Percentiles rank a stretch among this genome's conserved stretches.
Conservation (phyloP, 1,139 yeast genomes). For the Lodderomyces parapsilosis region DNA sequence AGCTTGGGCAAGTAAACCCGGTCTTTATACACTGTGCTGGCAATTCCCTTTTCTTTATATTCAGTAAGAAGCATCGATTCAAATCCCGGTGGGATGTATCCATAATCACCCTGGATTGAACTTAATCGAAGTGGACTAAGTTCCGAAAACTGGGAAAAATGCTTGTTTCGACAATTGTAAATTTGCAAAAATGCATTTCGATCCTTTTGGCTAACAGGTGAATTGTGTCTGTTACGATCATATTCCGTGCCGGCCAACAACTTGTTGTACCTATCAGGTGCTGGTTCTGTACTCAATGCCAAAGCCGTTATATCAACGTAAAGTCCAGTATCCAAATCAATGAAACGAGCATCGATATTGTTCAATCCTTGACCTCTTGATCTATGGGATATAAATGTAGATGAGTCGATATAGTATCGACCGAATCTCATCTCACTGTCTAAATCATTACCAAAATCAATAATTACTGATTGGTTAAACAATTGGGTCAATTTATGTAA, state of each 20-base stretch:
- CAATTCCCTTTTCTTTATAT: conserved; percentile 26
- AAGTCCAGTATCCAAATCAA: conserved; percentile 73
- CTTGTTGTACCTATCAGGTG: conserved; percentile 29
- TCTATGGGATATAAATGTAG: conserved; percentile 35
- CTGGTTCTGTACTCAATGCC: conserved; percentile 35
- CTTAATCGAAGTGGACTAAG: conserved; percentile 32
- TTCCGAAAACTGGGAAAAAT: conserved; percentile 33
- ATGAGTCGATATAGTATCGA: conserved; percentile 42
- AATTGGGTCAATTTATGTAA: conserved; percentile 38
- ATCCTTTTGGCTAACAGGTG: conserved; percentile 15
- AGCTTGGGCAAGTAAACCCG: conserved; percentile 24
- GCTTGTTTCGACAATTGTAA: conserved; percentile 49
- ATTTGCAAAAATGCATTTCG: conserved; percentile 25
- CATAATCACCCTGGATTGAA: conserved; percentile 32
- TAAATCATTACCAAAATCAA: conserved; percentile 31
- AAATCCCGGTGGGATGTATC: conserved; percentile 33
- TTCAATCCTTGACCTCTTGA: conserved; percentile 45
- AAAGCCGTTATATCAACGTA: conserved; percentile 70
- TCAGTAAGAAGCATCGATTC: conserved; percentile 27
- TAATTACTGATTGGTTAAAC: conserved; percentile 45
- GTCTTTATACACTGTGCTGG: conserved; percentile 23
- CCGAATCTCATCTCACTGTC: conserved; percentile 27
- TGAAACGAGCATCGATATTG: conserved; percentile 79
- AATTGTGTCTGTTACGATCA: conserved; percentile 13
- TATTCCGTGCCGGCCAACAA: conserved; percentile 11